Conservation (phyloP, 2,329 filamentous ascomycete genomes). For the Claviceps digitariae region DNA sequence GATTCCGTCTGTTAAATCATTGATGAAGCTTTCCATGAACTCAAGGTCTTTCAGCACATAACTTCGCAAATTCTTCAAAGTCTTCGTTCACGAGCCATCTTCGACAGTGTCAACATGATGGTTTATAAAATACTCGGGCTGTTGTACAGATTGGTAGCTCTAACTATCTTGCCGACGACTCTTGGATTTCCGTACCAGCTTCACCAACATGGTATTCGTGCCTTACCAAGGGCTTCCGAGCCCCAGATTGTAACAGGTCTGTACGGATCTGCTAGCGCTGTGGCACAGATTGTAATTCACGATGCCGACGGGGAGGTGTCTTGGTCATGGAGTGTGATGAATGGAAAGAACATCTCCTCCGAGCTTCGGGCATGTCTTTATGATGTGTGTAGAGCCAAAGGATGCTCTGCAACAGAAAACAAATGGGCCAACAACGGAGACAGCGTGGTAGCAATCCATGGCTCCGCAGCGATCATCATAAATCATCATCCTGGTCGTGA, state of each 20-base stretch:
- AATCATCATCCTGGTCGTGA: neutral
- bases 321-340: conserved; percentile 1
- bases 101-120: neutral
- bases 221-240: too few relatives aligned
- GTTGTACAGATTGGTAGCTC: neutral
- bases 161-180: neutral
- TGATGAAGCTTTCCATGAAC: too few relatives aligned
- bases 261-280: neutral
- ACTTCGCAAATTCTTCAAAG: too few relatives aligned
- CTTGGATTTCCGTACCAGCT: neutral
- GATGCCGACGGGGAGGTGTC: neutral
- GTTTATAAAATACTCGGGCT: neutral
- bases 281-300: neutral
- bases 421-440: conserved; percentile 1
- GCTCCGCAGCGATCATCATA: neutral
- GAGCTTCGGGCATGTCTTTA: neutral
- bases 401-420: neutral
- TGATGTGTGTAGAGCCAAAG: neutral
- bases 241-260: neutral
- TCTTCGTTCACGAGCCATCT: neutral
- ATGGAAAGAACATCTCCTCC: neutral
- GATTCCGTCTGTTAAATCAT: too few relatives aligned
- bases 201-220: neutral
- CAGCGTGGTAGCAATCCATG: neutral
- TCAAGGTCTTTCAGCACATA: too few relatives aligned